Conservation (phyloP, 2,329 filamentous ascomycete genomes). For the Ophiocordyceps robertsii region DNA sequence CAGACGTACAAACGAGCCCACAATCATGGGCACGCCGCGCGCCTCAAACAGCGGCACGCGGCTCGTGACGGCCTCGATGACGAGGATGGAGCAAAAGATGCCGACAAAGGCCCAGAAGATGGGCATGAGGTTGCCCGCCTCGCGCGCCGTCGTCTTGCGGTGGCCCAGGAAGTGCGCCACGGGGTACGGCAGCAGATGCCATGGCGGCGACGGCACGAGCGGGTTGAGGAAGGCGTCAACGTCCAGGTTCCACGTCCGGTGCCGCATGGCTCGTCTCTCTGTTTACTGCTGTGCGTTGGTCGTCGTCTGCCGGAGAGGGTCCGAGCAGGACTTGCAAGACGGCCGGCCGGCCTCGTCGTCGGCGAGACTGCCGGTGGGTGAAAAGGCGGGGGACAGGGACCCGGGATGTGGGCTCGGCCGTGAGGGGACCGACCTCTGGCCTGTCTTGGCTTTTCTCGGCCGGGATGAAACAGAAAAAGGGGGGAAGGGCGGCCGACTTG, state of each 20-base stretch:
- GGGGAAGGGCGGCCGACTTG: not conserved
- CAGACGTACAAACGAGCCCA: conserved; percentile 50
- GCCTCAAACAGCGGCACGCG: conserved; percentile 39
- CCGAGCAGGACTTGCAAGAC: too few species aligned
- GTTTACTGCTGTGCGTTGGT: not conserved
- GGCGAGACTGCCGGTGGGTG: too few species aligned
- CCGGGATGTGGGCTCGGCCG: too few species aligned
- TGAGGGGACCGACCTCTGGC: too few species aligned
- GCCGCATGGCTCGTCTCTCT: conserved; percentile 4
- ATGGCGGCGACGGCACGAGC: conserved; percentile 50
- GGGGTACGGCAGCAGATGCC: conserved; percentile 48
- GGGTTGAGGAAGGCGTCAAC: conserved; percentile 67
- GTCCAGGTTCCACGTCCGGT: conserved; percentile 45
- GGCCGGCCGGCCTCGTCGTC: too few species aligned
- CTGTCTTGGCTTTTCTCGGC: too few species aligned
- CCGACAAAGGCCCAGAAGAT: conserved; percentile 53
- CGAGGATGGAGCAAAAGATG: conserved; percentile 44
- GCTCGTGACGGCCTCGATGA: conserved; percentile 44
- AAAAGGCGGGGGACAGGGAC: too few species aligned
- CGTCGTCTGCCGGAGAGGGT: too few species aligned
- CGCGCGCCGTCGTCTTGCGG: conserved; percentile 24
- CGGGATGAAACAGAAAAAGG: not conserved
- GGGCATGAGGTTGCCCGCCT: conserved; percentile 43
- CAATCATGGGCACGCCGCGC: conserved; percentile 43
- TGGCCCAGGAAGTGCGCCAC: conserved; percentile 58